Percentiles rank a stretch among this genome's conserved stretches.
These are phyloP conservation scores for Mycena citricolor DNA, from an alignment of 1,284 basidiomycete genomes.

Conservation along the genomic window DNA sequence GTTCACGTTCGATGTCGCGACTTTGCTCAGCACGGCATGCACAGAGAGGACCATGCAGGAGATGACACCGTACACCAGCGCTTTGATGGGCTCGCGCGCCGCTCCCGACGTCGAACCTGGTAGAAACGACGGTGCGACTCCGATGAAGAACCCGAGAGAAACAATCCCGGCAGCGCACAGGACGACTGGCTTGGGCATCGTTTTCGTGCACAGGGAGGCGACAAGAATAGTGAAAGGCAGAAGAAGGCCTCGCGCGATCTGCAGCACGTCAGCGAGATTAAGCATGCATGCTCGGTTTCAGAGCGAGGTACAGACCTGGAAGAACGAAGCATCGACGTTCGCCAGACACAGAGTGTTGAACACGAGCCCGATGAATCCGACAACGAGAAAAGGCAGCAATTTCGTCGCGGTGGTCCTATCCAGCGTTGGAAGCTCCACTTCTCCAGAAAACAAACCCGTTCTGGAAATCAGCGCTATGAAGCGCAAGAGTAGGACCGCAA, in stretches of 20 bases:
- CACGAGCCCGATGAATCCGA: constrained; percentile 3
- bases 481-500: constrained; percentile 1
- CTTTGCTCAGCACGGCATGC: constrained; percentile 1
- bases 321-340: constrained; percentile 3
- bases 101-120: neutral
- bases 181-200: neutral
- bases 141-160: constrained; percentile 5
- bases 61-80: constrained; percentile 3
- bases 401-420: neutral
- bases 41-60: constrained; percentile 1
- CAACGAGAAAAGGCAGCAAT: neutral
- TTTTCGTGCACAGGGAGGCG: neutral
- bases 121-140: neutral
- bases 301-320: constrained; percentile 1
- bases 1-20: neutral
- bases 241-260: constrained; percentile 3
- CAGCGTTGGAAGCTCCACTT: neutral
- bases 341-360: constrained; percentile 9
- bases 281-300: too few species aligned
- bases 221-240: constrained; percentile 3
- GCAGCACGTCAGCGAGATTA: neutral
- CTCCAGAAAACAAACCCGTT: neutral
- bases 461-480: neutral
- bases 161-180: neutral
- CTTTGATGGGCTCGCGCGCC: neutral